Conservation (phyloP, 1,139 yeast genomes). For the Blastobotrys buckinghamii region DNA sequence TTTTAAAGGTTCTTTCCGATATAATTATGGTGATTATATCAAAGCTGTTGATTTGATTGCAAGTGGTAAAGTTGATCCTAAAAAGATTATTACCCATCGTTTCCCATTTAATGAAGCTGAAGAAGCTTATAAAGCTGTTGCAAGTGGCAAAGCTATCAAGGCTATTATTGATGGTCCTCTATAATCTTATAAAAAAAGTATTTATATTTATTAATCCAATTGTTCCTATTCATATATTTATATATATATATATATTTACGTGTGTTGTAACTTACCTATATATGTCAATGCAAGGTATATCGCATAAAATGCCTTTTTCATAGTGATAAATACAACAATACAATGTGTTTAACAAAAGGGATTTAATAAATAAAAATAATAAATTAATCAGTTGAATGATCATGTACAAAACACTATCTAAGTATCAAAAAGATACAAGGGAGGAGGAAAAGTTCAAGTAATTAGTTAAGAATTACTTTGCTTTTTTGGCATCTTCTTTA, state of each 20-base stretch:
- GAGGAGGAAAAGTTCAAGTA: too few relatives aligned
- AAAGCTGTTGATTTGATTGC: constrained; percentile 63
- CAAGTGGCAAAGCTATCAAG: constrained; percentile 49
- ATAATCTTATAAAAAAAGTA: constrained; percentile 3
- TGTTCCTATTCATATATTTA: neutral
- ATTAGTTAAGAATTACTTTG: too few relatives aligned
- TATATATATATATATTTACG: too few relatives aligned
- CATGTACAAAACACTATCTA: too few relatives aligned
- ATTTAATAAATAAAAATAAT: too few relatives aligned
- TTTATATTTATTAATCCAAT: neutral
- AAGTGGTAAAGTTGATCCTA: constrained; percentile 55
- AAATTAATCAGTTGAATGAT: too few relatives aligned
- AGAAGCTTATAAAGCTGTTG: constrained; percentile 69
- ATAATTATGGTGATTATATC: constrained; percentile 71
- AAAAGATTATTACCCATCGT: constrained; percentile 68
- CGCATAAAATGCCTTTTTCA: too few relatives aligned
- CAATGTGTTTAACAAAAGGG: too few relatives aligned
- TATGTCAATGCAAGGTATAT: too few relatives aligned
- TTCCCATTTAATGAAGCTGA: constrained; percentile 68
- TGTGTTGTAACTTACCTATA: too few relatives aligned
- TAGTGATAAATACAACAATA: too few relatives aligned
- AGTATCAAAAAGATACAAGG: too few relatives aligned
- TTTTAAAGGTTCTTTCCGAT: constrained; percentile 75
- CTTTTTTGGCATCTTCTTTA: constrained; percentile 44
- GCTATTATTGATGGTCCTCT: constrained; percentile 49